A percentile compares a stretch with the other conserved stretches of the same genome.
Conservation (phyloP, 2,329 filamentous ascomycete genomes). For the Cladosporium oxysporum region DNA sequence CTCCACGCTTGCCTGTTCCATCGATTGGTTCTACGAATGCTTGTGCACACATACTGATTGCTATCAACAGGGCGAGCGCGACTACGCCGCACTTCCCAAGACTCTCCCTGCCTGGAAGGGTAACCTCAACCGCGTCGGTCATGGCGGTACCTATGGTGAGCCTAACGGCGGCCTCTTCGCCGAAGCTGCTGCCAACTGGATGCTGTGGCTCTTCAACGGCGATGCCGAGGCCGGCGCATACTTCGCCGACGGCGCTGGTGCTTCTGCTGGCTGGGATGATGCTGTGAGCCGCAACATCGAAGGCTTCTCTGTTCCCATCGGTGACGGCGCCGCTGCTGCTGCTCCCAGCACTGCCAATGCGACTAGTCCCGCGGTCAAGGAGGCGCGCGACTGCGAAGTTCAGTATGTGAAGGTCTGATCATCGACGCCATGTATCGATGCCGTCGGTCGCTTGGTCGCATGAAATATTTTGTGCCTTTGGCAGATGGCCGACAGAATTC, state of each 20-base stretch:
- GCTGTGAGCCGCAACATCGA: slow-evolving; percentile 19
- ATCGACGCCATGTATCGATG: background rate
- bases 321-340: background rate
- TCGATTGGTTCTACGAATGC: background rate
- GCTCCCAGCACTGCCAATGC: background rate
- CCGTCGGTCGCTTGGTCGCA: background rate
- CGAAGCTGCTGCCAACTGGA: slow-evolving; percentile 15
- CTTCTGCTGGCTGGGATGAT: slow-evolving; percentile 10
- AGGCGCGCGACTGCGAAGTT: background rate
- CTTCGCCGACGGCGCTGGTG: slow-evolving; percentile 10
- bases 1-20: background rate
- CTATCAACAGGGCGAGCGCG: slow-evolving; percentile 15
- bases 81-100: slow-evolving; percentile 12
- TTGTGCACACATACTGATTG: background rate
- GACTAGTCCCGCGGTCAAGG: background rate
- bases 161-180: slow-evolving; percentile 15
- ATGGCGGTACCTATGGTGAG: slow-evolving; percentile 17
- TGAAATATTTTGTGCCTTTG: background rate
- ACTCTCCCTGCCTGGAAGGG: slow-evolving; percentile 15
- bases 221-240: slow-evolving; percentile 15
- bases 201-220: slow-evolving; percentile 15
- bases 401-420: background rate
- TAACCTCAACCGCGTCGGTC: slow-evolving; percentile 17
- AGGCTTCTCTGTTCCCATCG: slow-evolving; percentile 7
- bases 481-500: background rate